Evolutionary conservation across 2,329 filamentous ascomycete species (phyloP).

Genomic region (Mycosphaerella sp.): DNA sequence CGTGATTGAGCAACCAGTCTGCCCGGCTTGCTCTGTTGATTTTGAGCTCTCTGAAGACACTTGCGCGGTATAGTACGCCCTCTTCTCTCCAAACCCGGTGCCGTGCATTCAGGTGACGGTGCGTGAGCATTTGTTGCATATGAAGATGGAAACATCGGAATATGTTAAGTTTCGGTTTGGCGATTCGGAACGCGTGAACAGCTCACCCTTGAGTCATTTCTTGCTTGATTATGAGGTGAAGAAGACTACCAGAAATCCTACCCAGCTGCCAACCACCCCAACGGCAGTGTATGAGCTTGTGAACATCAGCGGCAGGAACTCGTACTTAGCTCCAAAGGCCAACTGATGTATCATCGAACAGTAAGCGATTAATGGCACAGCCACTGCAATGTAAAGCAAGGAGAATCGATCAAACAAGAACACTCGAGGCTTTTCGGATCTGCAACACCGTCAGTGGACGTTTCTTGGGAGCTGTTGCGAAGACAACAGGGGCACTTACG

Average conservation of each 20-base stretch:
- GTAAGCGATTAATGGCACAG: constrained; percentile 84
- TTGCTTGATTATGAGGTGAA: constrained; percentile 46
- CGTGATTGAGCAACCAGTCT: neutral
- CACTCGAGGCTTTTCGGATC: constrained; percentile 68
- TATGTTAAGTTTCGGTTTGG: neutral
- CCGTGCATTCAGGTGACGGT: neutral
- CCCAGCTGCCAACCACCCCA: constrained; percentile 92
- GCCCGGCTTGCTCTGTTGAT: neutral
- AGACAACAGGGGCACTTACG: constrained; percentile 40
- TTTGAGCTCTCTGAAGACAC: neutral
- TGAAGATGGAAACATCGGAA: neutral
- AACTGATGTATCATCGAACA: constrained; percentile 76
- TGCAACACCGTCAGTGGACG: constrained; percentile 21
- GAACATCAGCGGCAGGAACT: constrained; percentile 95
- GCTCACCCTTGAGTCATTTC: neutral
- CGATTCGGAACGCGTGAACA: neutral
- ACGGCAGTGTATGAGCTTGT: constrained; percentile 90
- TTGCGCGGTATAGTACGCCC: neutral
- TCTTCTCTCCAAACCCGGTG: neutral
- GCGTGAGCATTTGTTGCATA: neutral
- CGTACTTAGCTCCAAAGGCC: constrained; percentile 74
- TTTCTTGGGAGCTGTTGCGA: constrained; percentile 6
- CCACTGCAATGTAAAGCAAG: constrained; percentile 79
- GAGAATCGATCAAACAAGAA: constrained; percentile 90
- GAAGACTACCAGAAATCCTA: constrained; percentile 90